Conservation (phyloP, 139 green algal genomes). For the Gonium pectorale region DNA sequence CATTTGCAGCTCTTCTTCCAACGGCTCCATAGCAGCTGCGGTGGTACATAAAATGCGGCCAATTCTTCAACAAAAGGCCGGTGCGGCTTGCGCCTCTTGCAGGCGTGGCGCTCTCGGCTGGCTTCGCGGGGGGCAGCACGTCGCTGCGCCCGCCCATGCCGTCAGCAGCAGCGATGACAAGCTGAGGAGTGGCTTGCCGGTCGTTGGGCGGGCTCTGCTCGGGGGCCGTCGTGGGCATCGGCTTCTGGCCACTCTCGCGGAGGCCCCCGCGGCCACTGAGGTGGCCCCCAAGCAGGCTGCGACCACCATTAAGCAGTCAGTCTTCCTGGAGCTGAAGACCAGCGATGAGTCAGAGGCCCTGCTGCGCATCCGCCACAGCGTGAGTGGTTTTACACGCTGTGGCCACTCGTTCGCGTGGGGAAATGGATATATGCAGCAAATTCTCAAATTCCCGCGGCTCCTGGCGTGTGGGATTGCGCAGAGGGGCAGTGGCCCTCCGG, state of each 20-base stretch:
- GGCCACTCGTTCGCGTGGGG: too few species aligned
- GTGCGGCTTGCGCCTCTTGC: slow-evolving; percentile 19
- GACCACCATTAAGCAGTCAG: slow-evolving; percentile 3
- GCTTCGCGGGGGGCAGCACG: background rate
- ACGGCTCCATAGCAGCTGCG: too few species aligned
- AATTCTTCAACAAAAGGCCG: slow-evolving; percentile 4
- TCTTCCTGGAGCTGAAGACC: slow-evolving; percentile 69
- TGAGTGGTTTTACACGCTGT: slow-evolving; percentile 58
- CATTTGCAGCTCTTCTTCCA: too few species aligned
- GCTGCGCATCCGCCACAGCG: slow-evolving; percentile 89
- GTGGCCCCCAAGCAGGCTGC: background rate
- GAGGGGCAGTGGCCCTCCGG: too few species aligned
- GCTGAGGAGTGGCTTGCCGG: background rate
- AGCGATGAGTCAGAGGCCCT: slow-evolving; percentile 85
- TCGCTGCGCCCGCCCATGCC: background rate
- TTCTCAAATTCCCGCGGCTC: too few species aligned
- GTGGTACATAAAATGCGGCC: slow-evolving; percentile 18
- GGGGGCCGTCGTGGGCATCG: background rate
- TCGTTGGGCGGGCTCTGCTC: background rate
- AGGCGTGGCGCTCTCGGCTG: background rate
- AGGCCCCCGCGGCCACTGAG: background rate
- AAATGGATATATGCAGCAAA: too few species aligned
- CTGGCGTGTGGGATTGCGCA: too few species aligned
- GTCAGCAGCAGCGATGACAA: background rate
- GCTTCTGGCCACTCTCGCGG: background rate